Evolutionary conservation across 805 yeast genomes (phyloP), one percentile per base, ranked within the genome.

Genomic region (Grigorovia yakushimaensis): DNA sequence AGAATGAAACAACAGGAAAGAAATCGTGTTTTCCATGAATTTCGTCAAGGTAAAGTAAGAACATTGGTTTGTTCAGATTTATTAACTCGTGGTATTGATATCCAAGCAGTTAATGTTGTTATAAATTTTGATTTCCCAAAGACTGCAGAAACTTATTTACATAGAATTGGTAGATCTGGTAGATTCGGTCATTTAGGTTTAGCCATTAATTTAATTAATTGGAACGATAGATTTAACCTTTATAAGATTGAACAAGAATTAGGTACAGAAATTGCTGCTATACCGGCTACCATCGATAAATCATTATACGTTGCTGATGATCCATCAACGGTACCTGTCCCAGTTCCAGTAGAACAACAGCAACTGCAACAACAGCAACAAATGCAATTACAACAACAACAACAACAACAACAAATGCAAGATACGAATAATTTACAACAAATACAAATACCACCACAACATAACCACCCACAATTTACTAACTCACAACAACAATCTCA

Each of bases 141-240:
- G 68, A 88, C 84, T 46, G 97, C 98, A 7, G 98, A 93, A 68
- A 93, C 98, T 39, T 93, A 93, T 66, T 77, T 93, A 58, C 98
- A 93, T 72, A 85, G 98, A 77, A 93, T 91, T 58, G 98, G 98
- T 76, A 88, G 98, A 74, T 88, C 97, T 7, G 98, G 98, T 57
- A 86, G 98, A 75, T 93, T 87, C 62, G 98, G 98, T 55, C 98
- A 93, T 67, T 79, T 89, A 63, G 98, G 98, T 75, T 77, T 93
- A 64, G 98, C 98, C 30, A 88, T 93, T 62, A 93, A 93, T 71
- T 78, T 93, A 60, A 88, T 93, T 72, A 87, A 89, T 67, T 91
- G 97, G 96, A 82, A 88, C 61, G 98, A 93, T 66, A 80, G 98
- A 64, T 88, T 85, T 70, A 87, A 85, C 62, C 74, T 93, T 61